phyloP scores from a whole-genome alignment of 495 filamentous ascomycete species.

The Pyrenula aspistea region DNA sequence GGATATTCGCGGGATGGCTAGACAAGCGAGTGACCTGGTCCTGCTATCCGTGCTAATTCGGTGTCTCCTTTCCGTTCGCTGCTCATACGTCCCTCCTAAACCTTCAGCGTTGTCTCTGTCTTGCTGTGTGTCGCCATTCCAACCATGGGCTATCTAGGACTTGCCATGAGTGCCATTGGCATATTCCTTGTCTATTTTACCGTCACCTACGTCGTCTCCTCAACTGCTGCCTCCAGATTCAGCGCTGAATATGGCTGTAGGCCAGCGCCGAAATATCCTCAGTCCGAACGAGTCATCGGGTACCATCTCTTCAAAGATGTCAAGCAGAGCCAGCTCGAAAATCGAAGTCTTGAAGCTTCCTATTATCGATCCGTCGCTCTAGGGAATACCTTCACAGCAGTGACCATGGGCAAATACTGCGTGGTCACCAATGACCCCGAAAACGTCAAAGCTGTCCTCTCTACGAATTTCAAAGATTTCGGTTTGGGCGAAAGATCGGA shows the following conservation, averaged over 20 bases:
- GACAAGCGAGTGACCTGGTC: too few species aligned
- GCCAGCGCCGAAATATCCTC: conserved; percentile 1
- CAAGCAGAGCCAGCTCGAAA: neutral
- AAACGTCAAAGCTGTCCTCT: conserved; percentile 78
- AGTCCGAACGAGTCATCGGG: conserved; percentile 2
- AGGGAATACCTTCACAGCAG: conserved; percentile 16
- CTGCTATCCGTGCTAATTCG: too few species aligned
- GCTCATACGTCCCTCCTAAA: too few species aligned
- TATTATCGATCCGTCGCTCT: neutral
- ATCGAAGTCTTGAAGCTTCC: neutral
- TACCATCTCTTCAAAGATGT: conserved; percentile 1
- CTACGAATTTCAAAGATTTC: conserved; percentile 67
- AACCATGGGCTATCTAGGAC: neutral
- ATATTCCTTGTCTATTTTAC: neutral
- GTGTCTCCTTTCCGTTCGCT: too few species aligned
- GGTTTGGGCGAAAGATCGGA: conserved; percentile 29
- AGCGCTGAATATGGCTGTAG: conserved; percentile 1
- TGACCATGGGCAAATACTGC: conserved; percentile 15
- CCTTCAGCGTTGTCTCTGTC: too few species aligned
- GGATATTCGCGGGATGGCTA: too few species aligned
- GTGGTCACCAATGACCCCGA: conserved; percentile 61
- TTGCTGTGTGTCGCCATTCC: too few species aligned
- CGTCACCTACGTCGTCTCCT: neutral
- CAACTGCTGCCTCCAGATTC: neutral
- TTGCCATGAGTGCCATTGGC: neutral